These are phyloP conservation scores for Ceratobasidium sp. DNA, from an alignment of 1,284 basidiomycete species.

Conservation along the genomic window DNA sequence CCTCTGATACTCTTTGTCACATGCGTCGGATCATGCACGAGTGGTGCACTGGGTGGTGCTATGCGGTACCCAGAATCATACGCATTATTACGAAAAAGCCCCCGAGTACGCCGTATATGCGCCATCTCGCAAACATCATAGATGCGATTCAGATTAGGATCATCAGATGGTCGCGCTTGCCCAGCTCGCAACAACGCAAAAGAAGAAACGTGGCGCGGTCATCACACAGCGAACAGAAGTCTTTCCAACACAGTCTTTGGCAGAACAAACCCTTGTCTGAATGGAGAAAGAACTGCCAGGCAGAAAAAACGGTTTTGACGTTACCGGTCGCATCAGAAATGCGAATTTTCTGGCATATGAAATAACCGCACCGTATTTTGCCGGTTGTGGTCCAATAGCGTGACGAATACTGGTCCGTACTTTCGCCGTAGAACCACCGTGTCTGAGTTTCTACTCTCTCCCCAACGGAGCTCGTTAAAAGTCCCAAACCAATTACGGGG, in stretches of 20 bases:
- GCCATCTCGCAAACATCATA: too few relatives aligned
- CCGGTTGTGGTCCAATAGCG: background rate
- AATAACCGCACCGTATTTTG: background rate
- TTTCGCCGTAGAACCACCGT: background rate
- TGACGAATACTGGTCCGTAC: background rate
- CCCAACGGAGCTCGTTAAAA: background rate
- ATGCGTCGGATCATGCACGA: background rate
- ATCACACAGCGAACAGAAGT: slow-evolving; percentile 1
- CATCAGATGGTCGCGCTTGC: background rate
- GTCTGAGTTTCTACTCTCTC: background rate
- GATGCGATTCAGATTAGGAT: background rate
- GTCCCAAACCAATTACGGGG: background rate
- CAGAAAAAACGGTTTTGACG: background rate
- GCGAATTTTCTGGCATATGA: background rate
- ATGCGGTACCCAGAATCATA: too few relatives aligned
- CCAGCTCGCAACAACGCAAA: background rate
- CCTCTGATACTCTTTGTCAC: background rate
- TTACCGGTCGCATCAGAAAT: background rate
- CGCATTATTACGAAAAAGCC: too few relatives aligned
- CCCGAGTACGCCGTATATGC: too few relatives aligned
- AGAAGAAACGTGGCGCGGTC: slow-evolving; percentile 12
- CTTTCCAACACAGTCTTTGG: background rate
- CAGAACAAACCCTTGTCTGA: background rate
- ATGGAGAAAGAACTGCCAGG: too few relatives aligned
- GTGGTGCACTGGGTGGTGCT: too few relatives aligned